Percentiles rank a stretch among this genome's conserved stretches.
Conservation (phyloP, 1,284 basidiomycete species). For the Rhodotorula sp. region DNA sequence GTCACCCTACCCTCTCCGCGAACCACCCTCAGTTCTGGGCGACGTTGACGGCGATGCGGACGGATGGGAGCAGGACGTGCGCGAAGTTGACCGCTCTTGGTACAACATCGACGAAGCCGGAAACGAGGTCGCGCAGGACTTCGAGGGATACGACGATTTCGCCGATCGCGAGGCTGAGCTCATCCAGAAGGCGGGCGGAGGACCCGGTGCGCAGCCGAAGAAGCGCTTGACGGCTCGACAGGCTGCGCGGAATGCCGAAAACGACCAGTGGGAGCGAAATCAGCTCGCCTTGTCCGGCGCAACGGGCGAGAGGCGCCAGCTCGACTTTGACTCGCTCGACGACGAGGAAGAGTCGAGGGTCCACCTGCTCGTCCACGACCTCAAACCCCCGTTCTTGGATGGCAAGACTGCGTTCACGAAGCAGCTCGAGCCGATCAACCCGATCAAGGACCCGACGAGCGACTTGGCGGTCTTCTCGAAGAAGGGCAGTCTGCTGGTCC, state of each 20-base stretch:
- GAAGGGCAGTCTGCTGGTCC: conserved; percentile 89
- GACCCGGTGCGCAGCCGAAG: conserved; percentile 47
- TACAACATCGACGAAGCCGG: conserved; percentile 82
- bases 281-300: conserved; percentile 95
- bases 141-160: conserved; percentile 76
- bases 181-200: conserved; percentile 69
- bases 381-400: conserved; percentile 97
- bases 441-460: conserved; percentile 86
- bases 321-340: conserved; percentile 76
- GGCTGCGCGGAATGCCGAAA: conserved; percentile 95
- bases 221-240: conserved; percentile 86
- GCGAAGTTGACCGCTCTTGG: conserved; percentile 86
- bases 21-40: conserved; percentile 31
- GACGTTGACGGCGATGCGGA: conserved; percentile 19
- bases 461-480: conserved; percentile 95
- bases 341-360: conserved; percentile 93
- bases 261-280: conserved; percentile 97
- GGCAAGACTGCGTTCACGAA: conserved; percentile 94
- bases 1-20: conserved; percentile 36
- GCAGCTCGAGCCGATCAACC: conserved; percentile 95
- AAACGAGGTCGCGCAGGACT: conserved; percentile 74
- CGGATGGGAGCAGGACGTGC: conserved; percentile 94
- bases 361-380: conserved; percentile 93
- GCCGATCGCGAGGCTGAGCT: conserved; percentile 78
- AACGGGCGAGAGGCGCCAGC: conserved; percentile 68